Evolutionary conservation across 1,139 yeast genomes (phyloP).

Genomic region (Candida labiduridarum): DNA sequence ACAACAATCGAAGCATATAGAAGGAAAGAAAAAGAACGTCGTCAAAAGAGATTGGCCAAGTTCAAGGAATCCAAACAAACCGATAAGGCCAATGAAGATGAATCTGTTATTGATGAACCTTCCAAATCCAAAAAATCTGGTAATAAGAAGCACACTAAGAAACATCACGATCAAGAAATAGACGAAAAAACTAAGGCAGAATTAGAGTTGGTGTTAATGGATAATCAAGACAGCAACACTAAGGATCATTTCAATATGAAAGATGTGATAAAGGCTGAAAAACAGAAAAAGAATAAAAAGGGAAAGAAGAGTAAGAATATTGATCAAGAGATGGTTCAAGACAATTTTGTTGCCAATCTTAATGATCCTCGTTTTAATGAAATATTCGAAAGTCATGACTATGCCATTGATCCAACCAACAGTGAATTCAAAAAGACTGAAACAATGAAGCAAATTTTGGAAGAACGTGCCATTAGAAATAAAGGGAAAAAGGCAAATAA

Average conservation of each 20-base stretch:
- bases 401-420: slow-evolving; percentile 87
- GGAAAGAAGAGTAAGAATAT: slow-evolving; percentile 44
- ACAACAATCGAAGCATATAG: slow-evolving; percentile 79
- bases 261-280: slow-evolving; percentile 73
- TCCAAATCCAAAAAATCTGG: slow-evolving; percentile 25
- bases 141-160: slow-evolving; percentile 14
- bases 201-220: slow-evolving; percentile 73
- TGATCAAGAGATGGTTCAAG: slow-evolving; percentile 47
- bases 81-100: slow-evolving; percentile 33
- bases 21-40: slow-evolving; percentile 91
- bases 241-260: slow-evolving; percentile 76
- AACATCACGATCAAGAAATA: slow-evolving; percentile 18
- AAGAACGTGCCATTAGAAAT: slow-evolving; percentile 68
- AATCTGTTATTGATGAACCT: slow-evolving; percentile 21
- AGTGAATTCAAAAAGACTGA: slow-evolving; percentile 87
- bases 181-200: slow-evolving; percentile 62
- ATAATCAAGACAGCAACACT: slow-evolving; percentile 56
- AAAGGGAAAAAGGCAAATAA: slow-evolving; percentile 15
- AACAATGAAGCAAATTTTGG: slow-evolving; percentile 80
- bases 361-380: slow-evolving; percentile 87
- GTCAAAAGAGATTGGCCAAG: slow-evolving; percentile 76
- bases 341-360: slow-evolving; percentile 68
- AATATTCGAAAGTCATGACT: slow-evolving; percentile 84
- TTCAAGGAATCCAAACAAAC: slow-evolving; percentile 58
- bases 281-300: slow-evolving; percentile 56